A percentile compares a stretch with the other conserved stretches of the same genome.
Conservation (phyloP, 1,284 basidiomycete species). For the Trametes polyzona region DNA sequence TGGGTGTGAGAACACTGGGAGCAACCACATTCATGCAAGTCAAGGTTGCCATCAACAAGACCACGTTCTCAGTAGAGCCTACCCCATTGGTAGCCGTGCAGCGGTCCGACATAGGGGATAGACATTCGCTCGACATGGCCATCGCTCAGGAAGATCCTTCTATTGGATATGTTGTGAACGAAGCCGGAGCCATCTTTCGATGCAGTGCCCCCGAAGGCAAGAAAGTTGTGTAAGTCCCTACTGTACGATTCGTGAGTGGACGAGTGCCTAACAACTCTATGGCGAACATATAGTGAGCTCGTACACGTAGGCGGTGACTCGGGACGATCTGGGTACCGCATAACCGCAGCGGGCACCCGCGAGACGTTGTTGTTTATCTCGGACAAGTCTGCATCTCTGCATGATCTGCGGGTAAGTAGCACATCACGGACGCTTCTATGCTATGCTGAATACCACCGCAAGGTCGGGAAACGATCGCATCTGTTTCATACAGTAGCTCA, state of each 20-base stretch:
- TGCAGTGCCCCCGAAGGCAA: slow-evolving; percentile 29
- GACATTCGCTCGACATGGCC: slow-evolving; percentile 46
- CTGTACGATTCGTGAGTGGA: background rate
- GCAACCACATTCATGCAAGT: slow-evolving; percentile 21
- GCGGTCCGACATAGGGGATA: slow-evolving; percentile 44
- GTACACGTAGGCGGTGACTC: background rate
- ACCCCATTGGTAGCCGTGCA: slow-evolving; percentile 36
- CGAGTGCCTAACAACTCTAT: background rate
- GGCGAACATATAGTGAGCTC: slow-evolving; percentile 25
- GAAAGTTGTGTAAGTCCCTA: slow-evolving; percentile 19
- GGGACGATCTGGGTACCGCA: slow-evolving; percentile 1
- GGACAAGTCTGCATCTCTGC: slow-evolving; percentile 36
- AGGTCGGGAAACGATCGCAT: slow-evolving; percentile 32
- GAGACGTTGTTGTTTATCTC: slow-evolving; percentile 38
- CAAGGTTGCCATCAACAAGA: slow-evolving; percentile 3
- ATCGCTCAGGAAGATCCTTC: slow-evolving; percentile 15
- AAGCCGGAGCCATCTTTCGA: slow-evolving; percentile 48
- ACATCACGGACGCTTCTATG: background rate
- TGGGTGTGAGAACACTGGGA: slow-evolving; percentile 29
- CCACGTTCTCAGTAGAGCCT: slow-evolving; percentile 6
- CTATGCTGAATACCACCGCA: slow-evolving; percentile 1
- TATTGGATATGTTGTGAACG: slow-evolving; percentile 45
- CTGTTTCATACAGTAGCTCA: slow-evolving; percentile 41
- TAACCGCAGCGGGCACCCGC: slow-evolving; percentile 5
- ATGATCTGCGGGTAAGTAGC: slow-evolving; percentile 54